phyloP scores from a whole-genome alignment of 2,329 filamentous ascomycete species.

The Aureobasidium sp. region DNA sequence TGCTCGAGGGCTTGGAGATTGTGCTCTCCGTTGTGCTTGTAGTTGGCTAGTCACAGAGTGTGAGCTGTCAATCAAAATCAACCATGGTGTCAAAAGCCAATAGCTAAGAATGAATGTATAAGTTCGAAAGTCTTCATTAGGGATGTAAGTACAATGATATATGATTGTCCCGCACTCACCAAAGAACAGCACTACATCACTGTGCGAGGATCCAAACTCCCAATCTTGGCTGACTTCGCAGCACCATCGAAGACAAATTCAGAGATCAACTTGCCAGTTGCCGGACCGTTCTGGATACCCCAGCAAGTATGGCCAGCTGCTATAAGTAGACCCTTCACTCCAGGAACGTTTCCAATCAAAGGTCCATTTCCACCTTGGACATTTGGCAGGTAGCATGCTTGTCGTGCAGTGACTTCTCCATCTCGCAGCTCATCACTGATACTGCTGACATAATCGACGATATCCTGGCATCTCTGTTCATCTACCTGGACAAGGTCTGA shows the following conservation, averaged over 20 bases:
- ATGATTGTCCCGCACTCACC: neutral
- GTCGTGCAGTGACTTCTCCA: constrained; percentile 71
- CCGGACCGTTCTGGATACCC: constrained; percentile 97
- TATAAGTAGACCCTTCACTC: constrained; percentile 77
- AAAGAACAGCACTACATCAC: constrained; percentile 24
- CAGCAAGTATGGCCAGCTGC: constrained; percentile 97
- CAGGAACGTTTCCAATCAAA: constrained; percentile 80
- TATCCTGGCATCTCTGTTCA: constrained; percentile 80
- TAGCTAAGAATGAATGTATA: too few relatives aligned
- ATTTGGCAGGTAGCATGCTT: constrained; percentile 95
- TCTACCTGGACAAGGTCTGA: constrained; percentile 83
- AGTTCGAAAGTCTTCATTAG: too few relatives aligned
- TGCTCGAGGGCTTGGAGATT: neutral
- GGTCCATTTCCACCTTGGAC: constrained; percentile 72
- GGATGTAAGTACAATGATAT: too few relatives aligned
- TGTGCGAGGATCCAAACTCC: constrained; percentile 45
- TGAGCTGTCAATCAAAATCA: too few relatives aligned
- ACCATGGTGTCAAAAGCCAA: too few relatives aligned
- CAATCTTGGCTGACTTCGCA: constrained; percentile 46
- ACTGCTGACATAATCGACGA: constrained; percentile 79
- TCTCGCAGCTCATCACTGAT: constrained; percentile 56
- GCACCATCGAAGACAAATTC: constrained; percentile 53
- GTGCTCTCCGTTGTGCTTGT: neutral
- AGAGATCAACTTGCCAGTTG: constrained; percentile 62
- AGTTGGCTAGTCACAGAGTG: too few relatives aligned